Evolutionary conservation across 306 rosid species (phyloP).

Genomic region (Glycyrrhiza uralensis): DNA sequence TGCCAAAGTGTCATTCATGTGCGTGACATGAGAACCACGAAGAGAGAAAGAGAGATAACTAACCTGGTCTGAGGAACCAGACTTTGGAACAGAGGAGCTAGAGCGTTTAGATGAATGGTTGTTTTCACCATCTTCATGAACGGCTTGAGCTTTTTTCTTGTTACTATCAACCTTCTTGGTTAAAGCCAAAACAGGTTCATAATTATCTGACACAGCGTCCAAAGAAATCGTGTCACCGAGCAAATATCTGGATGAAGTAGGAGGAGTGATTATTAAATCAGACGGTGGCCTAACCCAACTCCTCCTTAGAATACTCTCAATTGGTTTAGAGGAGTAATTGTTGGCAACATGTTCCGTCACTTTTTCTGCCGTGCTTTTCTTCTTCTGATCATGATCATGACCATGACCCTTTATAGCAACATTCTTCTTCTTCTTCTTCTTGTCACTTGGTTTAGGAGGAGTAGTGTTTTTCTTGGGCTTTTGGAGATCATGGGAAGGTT

Average conservation of each 20-base stretch:
- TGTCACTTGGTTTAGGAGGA: slow-evolving; percentile 25
- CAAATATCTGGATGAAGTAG: slow-evolving; percentile 75
- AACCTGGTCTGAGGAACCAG: slow-evolving; percentile 63
- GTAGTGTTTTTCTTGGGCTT: slow-evolving; percentile 42
- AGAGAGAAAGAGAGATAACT: not conserved
- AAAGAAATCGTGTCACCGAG: slow-evolving; percentile 43
- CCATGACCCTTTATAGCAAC: slow-evolving; percentile 26
- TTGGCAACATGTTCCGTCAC: slow-evolving; percentile 25
- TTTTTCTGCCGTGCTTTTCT: slow-evolving; percentile 28
- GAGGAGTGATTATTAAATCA: slow-evolving; percentile 59
- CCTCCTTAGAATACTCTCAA: slow-evolving; percentile 46
- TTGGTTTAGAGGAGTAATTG: slow-evolving; percentile 37
- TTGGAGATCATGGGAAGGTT: slow-evolving; percentile 35
- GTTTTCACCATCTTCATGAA: slow-evolving; percentile 33
- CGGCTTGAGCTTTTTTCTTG: slow-evolving; percentile 11
- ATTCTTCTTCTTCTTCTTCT: slow-evolving; percentile 34
- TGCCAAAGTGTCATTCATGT: no score
- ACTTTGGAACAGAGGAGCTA: slow-evolving; percentile 37
- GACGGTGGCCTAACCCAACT: slow-evolving; percentile 47
- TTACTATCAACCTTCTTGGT: slow-evolving; percentile 32
- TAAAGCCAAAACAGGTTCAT: slow-evolving; percentile 41
- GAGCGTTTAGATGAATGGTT: slow-evolving; percentile 38
- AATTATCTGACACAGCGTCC: slow-evolving; percentile 35
- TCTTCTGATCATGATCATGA: slow-evolving; percentile 27
- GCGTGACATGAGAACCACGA: no score